Percentiles rank a stretch among this genome's conserved stretches.
These are phyloP conservation scores for Alternaria sp. DNA, from an alignment of 2,329 filamentous ascomycete species.

Conservation along the genomic window DNA sequence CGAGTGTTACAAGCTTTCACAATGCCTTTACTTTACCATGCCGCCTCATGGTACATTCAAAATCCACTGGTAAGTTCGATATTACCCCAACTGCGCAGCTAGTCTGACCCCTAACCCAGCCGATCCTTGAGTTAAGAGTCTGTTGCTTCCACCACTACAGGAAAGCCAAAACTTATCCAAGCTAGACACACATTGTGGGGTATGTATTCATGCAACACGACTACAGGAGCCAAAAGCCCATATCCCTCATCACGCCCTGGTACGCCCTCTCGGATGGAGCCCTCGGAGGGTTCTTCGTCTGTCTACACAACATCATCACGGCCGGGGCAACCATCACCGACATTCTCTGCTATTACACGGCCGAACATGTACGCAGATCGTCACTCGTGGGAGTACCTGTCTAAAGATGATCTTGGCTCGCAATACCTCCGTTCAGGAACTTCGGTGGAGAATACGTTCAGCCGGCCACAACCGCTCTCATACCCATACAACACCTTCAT, in stretches of 20 bases:
- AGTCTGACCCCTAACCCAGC: not conserved
- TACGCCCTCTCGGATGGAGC: not conserved
- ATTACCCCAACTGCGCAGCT: not conserved
- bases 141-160: not conserved
- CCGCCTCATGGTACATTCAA: not conserved
- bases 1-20: not conserved
- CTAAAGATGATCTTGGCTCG: not conserved
- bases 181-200: not conserved
- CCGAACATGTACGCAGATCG: not conserved
- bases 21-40: not conserved
- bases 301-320: not conserved
- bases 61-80: not conserved
- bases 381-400: not conserved
- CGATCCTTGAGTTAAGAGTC: not conserved
- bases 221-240: not conserved
- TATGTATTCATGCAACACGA: not conserved
- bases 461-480: not conserved
- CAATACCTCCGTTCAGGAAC: not conserved
- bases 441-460: not conserved
- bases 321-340: not conserved
- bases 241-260: not conserved
- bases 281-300: not conserved
- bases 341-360: not conserved
- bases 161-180: not conserved
- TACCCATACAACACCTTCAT: not conserved